Evolutionary conservation across 257 asterid species (phyloP).

Genomic region (Nicotiana undulata): DNA sequence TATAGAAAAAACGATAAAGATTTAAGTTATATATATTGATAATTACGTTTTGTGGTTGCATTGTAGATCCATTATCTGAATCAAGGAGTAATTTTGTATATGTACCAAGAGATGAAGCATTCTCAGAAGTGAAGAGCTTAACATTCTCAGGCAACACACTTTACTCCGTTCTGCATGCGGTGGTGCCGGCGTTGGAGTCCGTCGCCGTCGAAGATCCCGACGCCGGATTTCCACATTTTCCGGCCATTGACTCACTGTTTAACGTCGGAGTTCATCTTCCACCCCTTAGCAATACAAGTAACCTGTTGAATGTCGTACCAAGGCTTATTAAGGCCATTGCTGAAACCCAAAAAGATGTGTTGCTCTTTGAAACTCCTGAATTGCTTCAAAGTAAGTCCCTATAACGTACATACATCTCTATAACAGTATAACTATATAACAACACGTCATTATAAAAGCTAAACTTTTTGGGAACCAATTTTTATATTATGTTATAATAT

Average conservation of each 20-base stretch:
- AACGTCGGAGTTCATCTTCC: conserved; percentile 43
- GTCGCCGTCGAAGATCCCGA: no score
- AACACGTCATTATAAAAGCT: no score
- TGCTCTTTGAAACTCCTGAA: conserved; percentile 49
- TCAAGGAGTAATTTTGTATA: conserved; percentile 21
- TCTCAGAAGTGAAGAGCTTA: conserved; percentile 40
- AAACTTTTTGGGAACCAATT: no score
- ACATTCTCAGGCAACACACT: conserved; percentile 19
- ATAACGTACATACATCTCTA: no score
- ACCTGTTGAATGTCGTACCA: conserved; percentile 15
- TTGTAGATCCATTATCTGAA: conserved; percentile 36
- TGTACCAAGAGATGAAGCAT: conserved; percentile 71
- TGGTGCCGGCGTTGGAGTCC: no score
- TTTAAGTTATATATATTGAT: no score
- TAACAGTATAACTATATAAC: no score
- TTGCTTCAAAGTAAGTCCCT: conserved; percentile 35
- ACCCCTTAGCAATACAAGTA: not conserved
- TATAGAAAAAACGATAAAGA: no score
- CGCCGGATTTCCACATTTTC: not conserved
- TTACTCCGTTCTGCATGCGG: conserved; percentile 31
- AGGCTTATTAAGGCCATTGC: conserved; percentile 29
- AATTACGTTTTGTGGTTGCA: not conserved
- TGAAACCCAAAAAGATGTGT: conserved; percentile 11
- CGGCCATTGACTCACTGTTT: conserved; percentile 48
- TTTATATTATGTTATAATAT: no score